Percentiles rank a stretch among this genome's conserved stretches.
phyloP scores from a whole-genome alignment of 345 rosid species.

The Eucalyptus sp. region DNA sequence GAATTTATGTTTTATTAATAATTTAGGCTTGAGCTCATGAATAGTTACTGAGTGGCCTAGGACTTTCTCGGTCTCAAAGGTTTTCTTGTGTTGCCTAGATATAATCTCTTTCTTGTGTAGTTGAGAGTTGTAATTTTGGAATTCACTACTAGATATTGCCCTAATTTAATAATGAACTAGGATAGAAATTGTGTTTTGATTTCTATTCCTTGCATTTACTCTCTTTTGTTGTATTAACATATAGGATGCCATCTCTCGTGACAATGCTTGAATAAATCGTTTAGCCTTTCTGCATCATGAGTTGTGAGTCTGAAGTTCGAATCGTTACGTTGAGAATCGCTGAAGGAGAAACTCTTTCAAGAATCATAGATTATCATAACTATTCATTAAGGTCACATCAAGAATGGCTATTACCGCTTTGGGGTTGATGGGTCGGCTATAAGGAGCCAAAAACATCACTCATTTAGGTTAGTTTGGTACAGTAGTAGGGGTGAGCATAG shows the following conservation, averaged over 20 bases:
- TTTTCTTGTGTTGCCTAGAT: no score
- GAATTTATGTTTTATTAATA: no score
- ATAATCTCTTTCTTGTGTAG: no score
- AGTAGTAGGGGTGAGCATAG: background rate
- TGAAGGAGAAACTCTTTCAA: background rate
- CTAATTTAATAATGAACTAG: no score
- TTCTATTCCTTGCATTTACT: no score
- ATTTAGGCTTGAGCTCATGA: no score
- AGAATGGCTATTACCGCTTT: background rate
- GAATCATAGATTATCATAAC: background rate
- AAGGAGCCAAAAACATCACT: background rate
- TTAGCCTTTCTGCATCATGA: background rate
- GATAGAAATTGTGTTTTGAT: no score
- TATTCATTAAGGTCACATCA: background rate
- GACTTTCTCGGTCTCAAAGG: rapidly evolving
- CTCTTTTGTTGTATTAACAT: no score
- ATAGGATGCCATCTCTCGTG: background rate
- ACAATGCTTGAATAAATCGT: background rate
- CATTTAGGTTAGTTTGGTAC: background rate
- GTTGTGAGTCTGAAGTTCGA: background rate
- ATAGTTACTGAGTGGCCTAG: no score
- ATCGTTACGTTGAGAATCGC: background rate
- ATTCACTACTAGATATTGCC: no score
- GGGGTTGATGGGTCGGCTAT: background rate
- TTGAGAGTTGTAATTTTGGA: no score